Evolutionary conservation across 2,329 filamentous ascomycete species (phyloP), one percentile per base, ranked within the genome.

Genomic region (Lizonia empirigonia): DNA sequence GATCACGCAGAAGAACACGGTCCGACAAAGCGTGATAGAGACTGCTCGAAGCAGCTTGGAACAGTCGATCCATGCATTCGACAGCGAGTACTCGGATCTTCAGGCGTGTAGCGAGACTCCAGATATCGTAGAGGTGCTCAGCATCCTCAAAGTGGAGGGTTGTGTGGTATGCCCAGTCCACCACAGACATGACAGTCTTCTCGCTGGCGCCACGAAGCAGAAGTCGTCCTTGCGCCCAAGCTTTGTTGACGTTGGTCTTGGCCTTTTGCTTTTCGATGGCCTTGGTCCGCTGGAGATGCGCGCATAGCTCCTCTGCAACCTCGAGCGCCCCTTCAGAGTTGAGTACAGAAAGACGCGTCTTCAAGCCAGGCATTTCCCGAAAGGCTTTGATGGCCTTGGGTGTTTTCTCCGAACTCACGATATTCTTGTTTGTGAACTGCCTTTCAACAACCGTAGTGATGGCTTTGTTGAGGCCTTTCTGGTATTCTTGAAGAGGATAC

Each of bases 91-190:
- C 45, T 0, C 27, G 24, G 4, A 69, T 38, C 0, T 51, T 53
- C 5, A 71, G 51, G 3, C 38, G 22, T 0, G 24, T 20, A 2
- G 63, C 60, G 0, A 71, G 56, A 0, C 18, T 10, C n/a, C 59
- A 44, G 0, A 68, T 15, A 5, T 51, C 39, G 44, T 59, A 51
- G 2, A 51, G 30, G 62, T 64, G 55, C 1, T 58, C 48, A 0
- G 58, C 44, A 19, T 45, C 40, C 0, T 46, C 30, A 16, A 37
- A 59, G 5, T 41, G 7, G 3, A 65, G 32, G 0, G 20, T 22
- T 0, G 20, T 6, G 5, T 42, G 26, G 33, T 65, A 65, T 0
- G 66, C 35, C 66, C 66, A 71, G 6, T 55, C 15, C 2, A 63
- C 39, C 1, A 70, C 10, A 2, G 40, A 46, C 2, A 18, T 13